These are phyloP conservation scores for Yamadazyma ubonensis DNA, from an alignment of 805 yeast genomes.

Conservation along the genomic window DNA sequence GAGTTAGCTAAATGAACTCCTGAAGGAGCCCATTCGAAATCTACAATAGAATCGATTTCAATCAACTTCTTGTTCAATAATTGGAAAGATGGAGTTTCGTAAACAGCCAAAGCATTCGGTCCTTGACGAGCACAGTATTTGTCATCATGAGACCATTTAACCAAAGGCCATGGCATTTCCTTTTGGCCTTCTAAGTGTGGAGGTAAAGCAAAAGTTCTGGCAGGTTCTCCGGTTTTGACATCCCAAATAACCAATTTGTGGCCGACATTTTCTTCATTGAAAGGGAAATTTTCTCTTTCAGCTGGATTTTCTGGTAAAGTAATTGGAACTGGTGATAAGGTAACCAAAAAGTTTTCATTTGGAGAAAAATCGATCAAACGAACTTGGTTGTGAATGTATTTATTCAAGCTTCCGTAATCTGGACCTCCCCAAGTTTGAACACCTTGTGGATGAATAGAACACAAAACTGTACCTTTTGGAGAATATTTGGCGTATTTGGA, in stretches of 20 bases:
- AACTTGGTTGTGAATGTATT: conserved; percentile 86
- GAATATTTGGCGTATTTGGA: conserved; percentile 86
- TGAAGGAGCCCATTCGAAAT: conserved; percentile 94
- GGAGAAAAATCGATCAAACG: conserved; percentile 91
- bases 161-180: conserved; percentile 90
- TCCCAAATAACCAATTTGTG: conserved; percentile 95
- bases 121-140: conserved; percentile 93
- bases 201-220: conserved; percentile 88
- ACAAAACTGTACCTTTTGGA: conserved; percentile 86
- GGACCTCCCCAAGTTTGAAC: conserved; percentile 95
- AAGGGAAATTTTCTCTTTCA: conserved; percentile 70
- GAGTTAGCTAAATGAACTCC: conserved; percentile 66
- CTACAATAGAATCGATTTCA: conserved; percentile 79
- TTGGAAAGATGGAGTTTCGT: conserved; percentile 76
- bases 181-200: conserved; percentile 64
- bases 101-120: conserved; percentile 88
- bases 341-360: conserved; percentile 82
- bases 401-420: conserved; percentile 65
- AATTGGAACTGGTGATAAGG: conserved; percentile 86
- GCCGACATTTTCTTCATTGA: conserved; percentile 84
- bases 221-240: conserved; percentile 74
- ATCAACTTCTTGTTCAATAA: conserved; percentile 83
- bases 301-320: conserved; percentile 60
- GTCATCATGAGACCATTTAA: conserved; percentile 94
- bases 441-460: conserved; percentile 91